Conservation (phyloP, 2,329 filamentous ascomycete species). For the Zasmidium angulare region DNA sequence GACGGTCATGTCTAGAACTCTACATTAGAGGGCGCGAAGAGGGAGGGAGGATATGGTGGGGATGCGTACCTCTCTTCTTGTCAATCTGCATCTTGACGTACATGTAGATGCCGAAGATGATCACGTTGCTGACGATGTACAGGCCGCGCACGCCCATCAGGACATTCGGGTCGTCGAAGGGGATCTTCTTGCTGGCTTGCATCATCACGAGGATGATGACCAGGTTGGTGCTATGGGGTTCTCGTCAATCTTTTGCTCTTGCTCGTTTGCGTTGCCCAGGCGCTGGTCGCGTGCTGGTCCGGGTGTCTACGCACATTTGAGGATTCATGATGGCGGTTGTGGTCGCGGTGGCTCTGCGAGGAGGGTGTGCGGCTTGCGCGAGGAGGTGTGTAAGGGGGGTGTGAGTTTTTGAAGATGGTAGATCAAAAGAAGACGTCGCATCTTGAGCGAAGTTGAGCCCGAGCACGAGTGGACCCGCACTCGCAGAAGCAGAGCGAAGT, state of each 20-base stretch:
- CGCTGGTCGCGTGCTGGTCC: no score
- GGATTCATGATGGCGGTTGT: constrained; percentile 32
- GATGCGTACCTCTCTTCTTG: constrained; percentile 84
- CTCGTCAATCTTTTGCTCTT: constrained; percentile 5
- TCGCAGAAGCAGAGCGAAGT: neutral
- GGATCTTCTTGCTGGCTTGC: constrained; percentile 94
- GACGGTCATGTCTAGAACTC: constrained; percentile 76
- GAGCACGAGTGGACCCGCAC: neutral
- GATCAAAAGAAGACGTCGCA: neutral
- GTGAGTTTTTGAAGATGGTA: neutral
- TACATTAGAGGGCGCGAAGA: neutral
- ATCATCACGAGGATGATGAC: constrained; percentile 96
- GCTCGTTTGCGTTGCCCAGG: no score
- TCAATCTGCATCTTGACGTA: constrained; percentile 85
- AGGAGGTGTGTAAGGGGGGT: neutral
- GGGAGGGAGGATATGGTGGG: neutral
- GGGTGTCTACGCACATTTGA: constrained; percentile 35
- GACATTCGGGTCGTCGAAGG: constrained; percentile 83
- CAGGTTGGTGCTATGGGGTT: constrained; percentile 72
- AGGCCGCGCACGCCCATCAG: constrained; percentile 63
- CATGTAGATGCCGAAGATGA: constrained; percentile 82
- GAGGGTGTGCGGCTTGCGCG: neutral
- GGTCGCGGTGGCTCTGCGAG: neutral
- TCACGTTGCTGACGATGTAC: constrained; percentile 71
- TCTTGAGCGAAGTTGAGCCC: neutral